These are phyloP conservation scores for Paecilomyces variotii DNA, from an alignment of 2,329 filamentous ascomycete species.

Conservation along the genomic window DNA sequence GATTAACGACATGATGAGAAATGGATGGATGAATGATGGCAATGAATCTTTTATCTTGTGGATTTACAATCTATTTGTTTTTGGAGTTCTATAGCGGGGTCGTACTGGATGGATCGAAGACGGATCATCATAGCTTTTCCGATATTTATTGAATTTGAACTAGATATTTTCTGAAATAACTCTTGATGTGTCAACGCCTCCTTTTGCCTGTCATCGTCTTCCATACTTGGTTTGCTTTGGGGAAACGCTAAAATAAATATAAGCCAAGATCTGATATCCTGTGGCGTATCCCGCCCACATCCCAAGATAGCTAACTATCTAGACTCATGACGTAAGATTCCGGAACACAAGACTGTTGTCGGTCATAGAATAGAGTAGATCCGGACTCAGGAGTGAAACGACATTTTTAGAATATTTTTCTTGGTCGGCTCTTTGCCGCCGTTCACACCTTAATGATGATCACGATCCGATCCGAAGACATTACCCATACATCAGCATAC, in stretches of 20 bases:
- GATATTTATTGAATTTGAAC: neutral
- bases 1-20: neutral
- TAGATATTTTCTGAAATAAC: neutral
- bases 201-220: neutral
- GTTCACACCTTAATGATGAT: neutral
- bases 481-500: neutral
- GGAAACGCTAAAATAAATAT: neutral
- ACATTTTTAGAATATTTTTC: neutral
- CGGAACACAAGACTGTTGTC: neutral
- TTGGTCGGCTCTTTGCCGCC: neutral
- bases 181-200: neutral
- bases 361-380: neutral
- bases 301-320: neutral
- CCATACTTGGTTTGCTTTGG: too few relatives aligned
- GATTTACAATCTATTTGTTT: neutral
- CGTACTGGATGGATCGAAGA: neutral
- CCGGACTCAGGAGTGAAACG: neutral
- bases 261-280: neutral
- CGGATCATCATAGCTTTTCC: neutral
- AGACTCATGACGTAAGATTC: neutral
- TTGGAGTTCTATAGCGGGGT: neutral
- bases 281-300: neutral
- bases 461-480: neutral
- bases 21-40: neutral
- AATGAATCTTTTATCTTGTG: neutral